Evolutionary conservation across 306 rosid species (phyloP), one percentile per base, ranked within the genome.

Genomic region (Glycine tomentella): DNA sequence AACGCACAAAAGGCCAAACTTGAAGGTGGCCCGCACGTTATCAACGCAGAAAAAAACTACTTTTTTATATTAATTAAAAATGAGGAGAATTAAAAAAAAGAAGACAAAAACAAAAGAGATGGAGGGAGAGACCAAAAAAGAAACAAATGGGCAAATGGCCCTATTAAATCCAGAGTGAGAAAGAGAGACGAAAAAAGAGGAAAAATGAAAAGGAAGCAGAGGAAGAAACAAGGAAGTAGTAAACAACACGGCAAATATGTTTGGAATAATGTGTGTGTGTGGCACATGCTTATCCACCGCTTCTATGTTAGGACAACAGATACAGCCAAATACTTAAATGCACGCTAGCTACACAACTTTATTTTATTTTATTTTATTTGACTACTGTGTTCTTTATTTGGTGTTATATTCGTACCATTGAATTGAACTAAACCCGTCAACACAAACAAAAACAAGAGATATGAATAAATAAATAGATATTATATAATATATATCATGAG

Each of bases 231-330:
- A 78, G 25, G 81, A 52, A 86, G 84, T 64, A 81, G 89, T 75
- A 72, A 80, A 84, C 80, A 70, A 87, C 93, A 89, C 92, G 92
- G 86, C 92, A 89, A 34, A 68, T 69, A 61, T 61, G 86, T 79
- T 84, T 80, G 87, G 90, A 78, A 66, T 73, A 66, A 65, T 17
- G 58, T 36, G 40, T 36, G 40, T 55, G 76, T 64, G 86, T 80
- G 92, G 86, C 95, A 89, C 93, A 81, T 90, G 93, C 88, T 86
- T 81, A 9, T 83, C 90, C 97, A 85, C 87, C 74, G 45, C 76
- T 63, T 67, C 69, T 72, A 66, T 59, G 72, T 59, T 69, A 78
- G 66, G 87, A 87, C 90, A 84, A 67, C 76, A 34, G 9, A 80
- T 79, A 63, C 84, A 42, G 74, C 86, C 90, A 89, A 84, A 84